Conservation (phyloP, 192 early-diverging fungal species). For the Rhizophagus clarus region DNA sequence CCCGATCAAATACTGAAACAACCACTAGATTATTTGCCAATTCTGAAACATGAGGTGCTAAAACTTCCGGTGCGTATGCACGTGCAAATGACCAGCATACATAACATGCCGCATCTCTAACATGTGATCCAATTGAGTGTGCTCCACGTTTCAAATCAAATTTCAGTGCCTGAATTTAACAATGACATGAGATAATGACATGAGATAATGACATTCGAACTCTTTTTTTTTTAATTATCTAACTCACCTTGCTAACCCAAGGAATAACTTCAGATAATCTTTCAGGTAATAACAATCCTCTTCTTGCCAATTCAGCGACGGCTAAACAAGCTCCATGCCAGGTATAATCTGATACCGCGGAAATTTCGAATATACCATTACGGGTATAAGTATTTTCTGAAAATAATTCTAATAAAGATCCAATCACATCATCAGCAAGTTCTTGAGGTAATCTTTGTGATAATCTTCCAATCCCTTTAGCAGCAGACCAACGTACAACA, state of each 20-base stretch:
- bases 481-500: slow-evolving; percentile 96
- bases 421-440: slow-evolving; percentile 82
- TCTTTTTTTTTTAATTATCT: neutral
- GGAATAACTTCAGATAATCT: slow-evolving; percentile 71
- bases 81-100: slow-evolving; percentile 98
- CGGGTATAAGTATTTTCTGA: slow-evolving; percentile 72
- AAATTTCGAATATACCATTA: slow-evolving; percentile 58
- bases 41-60: slow-evolving; percentile 62
- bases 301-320: slow-evolving; percentile 87
- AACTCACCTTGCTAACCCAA: slow-evolving; percentile 68
- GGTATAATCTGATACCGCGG: slow-evolving; percentile 82
- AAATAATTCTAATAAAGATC: slow-evolving; percentile 76
- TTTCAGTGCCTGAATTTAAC: slow-evolving; percentile 61
- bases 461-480: slow-evolving; percentile 94
- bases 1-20: slow-evolving; percentile 87
- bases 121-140: slow-evolving; percentile 91
- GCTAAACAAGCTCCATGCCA: slow-evolving; percentile 96
- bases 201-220: neutral
- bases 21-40: slow-evolving; percentile 80
- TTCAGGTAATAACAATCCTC: slow-evolving; percentile 80
- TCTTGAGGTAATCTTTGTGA: slow-evolving; percentile 76
- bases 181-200: neutral
- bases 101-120: slow-evolving; percentile 96
- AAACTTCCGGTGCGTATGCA: slow-evolving; percentile 74
- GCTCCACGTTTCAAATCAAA: slow-evolving; percentile 90